Evolutionary conservation across 106 monocot species (phyloP), one percentile per base, ranked within the genome.

Genomic region (Narthecium ossifragum): DNA sequence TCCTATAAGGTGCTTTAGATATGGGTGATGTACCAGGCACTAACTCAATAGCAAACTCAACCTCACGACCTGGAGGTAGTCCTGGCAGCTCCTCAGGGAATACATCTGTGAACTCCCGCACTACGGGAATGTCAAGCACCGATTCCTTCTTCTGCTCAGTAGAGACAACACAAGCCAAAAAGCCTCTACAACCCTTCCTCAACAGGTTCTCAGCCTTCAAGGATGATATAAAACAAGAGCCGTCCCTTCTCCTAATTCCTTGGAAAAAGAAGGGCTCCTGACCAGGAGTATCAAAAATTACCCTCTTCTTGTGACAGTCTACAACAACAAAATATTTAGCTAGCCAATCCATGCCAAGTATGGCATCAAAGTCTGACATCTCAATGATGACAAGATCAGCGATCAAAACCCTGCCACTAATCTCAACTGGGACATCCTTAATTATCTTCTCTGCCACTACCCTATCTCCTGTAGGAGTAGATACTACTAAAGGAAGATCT

Each of bases 11-110:
- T 0, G 63, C 3, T 15, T 2, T 0, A 2, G 49, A 20, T 4
- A 64, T 48, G 2, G 51, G 50, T 1, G 49, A 2, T 0, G 47
- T 32, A 7, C 50, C 50, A 26, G 31, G 50, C 1, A 46, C 14
- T 20, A 64, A 31, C 2, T 64, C 63, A 2, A 51, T 64, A 1
- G 17, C 0, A 20, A 64, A n/a, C n/a, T n/a, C n/a, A n/a, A n/a
- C n/a, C n/a, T n/a, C n/a, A n/a, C 61, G 61, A 26, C 25, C 61
- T 6, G 26, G 61, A 22, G 61, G 61, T 13, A 62, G 6, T 0
- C 43, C 25, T 12, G 45, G 23, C 10, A 62, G 26, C 26, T 62
- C 61, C 8, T 41, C 25, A 0, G 61, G 43, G 17, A 62, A 62
- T 11, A 64, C 17, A 48, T 64, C 49, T 0, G 5, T 6, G 14